phyloP scores from a whole-genome alignment of 2,329 filamentous ascomycete genomes.

The Mycosphaerella sp. region DNA sequence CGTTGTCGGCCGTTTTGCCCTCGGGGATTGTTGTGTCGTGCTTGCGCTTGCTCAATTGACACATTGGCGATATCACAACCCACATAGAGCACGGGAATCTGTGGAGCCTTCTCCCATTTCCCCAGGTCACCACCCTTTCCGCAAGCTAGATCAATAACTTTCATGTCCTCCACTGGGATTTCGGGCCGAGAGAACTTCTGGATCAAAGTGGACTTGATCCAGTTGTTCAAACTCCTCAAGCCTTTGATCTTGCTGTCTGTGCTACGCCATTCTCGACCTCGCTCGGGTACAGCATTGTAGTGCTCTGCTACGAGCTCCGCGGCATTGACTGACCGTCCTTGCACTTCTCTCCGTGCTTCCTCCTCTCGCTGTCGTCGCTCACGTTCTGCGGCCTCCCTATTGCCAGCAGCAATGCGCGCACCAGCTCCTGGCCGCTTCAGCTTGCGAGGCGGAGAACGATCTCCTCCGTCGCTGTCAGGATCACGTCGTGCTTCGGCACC shows the following conservation, averaged over 20 bases:
- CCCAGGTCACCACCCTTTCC: conserved; percentile 93
- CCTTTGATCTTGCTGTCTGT: conserved; percentile 95
- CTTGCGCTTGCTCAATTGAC: conserved; percentile 82
- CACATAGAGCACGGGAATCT: conserved; percentile 85
- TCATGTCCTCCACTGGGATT: conserved; percentile 49
- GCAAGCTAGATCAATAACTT: conserved; percentile 90
- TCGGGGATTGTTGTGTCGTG: conserved; percentile 59
- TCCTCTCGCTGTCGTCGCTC: conserved; percentile 38
- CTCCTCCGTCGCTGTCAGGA: conserved; percentile 23
- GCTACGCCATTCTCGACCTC: conserved; percentile 88
- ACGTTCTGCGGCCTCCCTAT: conserved; percentile 62
- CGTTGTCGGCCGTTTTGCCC: conserved; percentile 31
- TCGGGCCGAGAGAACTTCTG: conserved; percentile 73
- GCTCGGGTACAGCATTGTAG: conserved; percentile 92
- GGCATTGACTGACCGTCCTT: conserved; percentile 12
- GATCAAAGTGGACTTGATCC: conserved; percentile 96
- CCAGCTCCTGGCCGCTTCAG: conserved; percentile 36
- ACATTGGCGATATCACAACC: conserved; percentile 89
- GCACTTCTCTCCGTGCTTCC: conserved; percentile 35
- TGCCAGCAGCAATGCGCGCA: conserved; percentile 58
- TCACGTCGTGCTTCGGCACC: conserved; percentile 21
- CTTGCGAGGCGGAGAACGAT: conserved; percentile 33
- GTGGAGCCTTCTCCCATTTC: conserved; percentile 95
- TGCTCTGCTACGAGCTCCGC: conserved; percentile 79
- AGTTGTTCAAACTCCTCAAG: conserved; percentile 92